phyloP scores from a whole-genome alignment of 2,329 filamentous ascomycete species.

The Talaromyces atroroseus region DNA sequence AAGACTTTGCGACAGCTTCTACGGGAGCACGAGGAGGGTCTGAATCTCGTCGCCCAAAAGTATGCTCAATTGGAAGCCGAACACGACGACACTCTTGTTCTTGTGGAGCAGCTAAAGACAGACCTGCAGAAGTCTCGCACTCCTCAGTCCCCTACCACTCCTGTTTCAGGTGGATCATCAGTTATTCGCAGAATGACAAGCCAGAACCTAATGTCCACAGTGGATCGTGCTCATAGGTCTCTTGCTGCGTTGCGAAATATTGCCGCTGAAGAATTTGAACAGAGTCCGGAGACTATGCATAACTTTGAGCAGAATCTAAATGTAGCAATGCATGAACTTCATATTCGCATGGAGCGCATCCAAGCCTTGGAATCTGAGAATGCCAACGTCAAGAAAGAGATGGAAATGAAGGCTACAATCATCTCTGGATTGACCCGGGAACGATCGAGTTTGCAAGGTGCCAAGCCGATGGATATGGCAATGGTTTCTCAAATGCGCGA shows the following conservation, averaged over 20 bases:
- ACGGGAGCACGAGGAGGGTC: constrained; percentile 68
- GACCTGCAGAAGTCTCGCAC: constrained; percentile 75
- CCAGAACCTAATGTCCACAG: constrained; percentile 71
- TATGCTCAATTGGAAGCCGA: constrained; percentile 79
- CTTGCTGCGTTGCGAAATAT: constrained; percentile 86
- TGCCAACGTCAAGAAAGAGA: constrained; percentile 79
- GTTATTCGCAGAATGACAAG: constrained; percentile 90
- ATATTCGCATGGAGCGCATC: constrained; percentile 79
- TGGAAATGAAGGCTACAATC: constrained; percentile 94
- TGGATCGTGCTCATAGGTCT: constrained; percentile 86
- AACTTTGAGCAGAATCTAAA: constrained; percentile 91
- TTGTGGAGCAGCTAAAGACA: constrained; percentile 85
- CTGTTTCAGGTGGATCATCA: constrained; percentile 44
- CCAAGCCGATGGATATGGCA: constrained; percentile 81
- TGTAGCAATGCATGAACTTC: constrained; percentile 85
- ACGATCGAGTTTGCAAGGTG: constrained; percentile 76
- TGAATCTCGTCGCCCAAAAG: constrained; percentile 66
- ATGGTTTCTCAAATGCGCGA: constrained; percentile 82
- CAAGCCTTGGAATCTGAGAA: constrained; percentile 85
- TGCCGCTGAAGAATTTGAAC: constrained; percentile 77
- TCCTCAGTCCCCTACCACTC: constrained; percentile 49
- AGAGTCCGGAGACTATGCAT: constrained; percentile 76
- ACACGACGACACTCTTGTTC: constrained; percentile 74
- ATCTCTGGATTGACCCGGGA: constrained; percentile 92
- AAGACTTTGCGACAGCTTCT: constrained; percentile 65